Percentiles rank a stretch among this genome's conserved stretches.
Conservation (phyloP, 2,329 filamentous ascomycete species). For the Fusarium pseudoanthophilum region DNA sequence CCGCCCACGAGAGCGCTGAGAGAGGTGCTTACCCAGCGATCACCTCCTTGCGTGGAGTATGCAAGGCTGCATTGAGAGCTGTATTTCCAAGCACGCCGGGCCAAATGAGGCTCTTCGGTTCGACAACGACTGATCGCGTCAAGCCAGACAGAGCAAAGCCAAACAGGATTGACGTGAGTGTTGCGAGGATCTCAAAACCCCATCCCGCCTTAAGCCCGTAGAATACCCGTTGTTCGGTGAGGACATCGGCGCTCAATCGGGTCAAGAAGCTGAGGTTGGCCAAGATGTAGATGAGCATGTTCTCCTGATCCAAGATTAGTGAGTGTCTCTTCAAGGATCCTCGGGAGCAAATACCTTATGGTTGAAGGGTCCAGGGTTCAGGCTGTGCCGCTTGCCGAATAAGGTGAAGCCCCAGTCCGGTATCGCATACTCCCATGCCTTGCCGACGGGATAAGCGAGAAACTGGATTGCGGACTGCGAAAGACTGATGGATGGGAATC, state of each 20-base stretch:
- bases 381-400: constrained; percentile 40
- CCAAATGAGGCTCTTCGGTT: constrained; percentile 63
- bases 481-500: constrained; percentile 48
- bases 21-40: constrained; percentile 15
- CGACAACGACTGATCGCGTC: constrained; percentile 55
- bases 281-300: constrained; percentile 65
- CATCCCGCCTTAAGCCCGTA: constrained; percentile 57
- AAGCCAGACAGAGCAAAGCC: constrained; percentile 63
- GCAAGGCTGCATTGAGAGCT: constrained; percentile 55
- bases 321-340: fast-evolving
- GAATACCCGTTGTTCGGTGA: constrained; percentile 53
- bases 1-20: fast-evolving
- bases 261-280: constrained; percentile 63
- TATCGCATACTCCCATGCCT: constrained; percentile 49
- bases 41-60: constrained; percentile 52
- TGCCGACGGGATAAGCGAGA: constrained; percentile 56
- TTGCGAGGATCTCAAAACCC: constrained; percentile 61
- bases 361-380: constrained; percentile 56
- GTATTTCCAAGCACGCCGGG: constrained; percentile 62
- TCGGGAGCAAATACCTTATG: constrained; percentile 39
- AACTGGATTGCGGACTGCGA: constrained; percentile 54
- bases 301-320: constrained; percentile 50
- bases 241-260: constrained; percentile 49
- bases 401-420: constrained; percentile 47
- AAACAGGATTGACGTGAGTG: constrained; percentile 61